Conservation (phyloP, 1,139 yeast genomes). For the Kodamaea arcana region DNA sequence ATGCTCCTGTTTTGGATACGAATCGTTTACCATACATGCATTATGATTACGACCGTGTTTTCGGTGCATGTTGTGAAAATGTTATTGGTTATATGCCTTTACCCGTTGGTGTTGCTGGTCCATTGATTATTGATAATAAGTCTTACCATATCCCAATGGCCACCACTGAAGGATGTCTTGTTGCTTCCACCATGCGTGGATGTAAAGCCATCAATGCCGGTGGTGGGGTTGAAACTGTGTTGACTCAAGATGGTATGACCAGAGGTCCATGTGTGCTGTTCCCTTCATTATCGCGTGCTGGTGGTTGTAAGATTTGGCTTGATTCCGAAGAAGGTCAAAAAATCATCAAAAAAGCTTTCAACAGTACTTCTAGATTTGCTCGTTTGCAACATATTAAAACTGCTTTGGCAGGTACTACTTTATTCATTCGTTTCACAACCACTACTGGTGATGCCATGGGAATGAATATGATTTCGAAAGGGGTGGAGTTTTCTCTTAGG, state of each 20-base stretch:
- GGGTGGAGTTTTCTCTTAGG: slow-evolving; percentile 83
- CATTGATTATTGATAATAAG: slow-evolving; percentile 81
- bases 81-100: slow-evolving; percentile 95
- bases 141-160: slow-evolving; percentile 97
- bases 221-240: slow-evolving; percentile 90
- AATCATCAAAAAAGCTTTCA: slow-evolving; percentile 80
- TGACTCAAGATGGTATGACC: slow-evolving; percentile 97
- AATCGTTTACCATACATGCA: slow-evolving; percentile 70
- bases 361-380: slow-evolving; percentile 96
- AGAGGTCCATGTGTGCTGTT: slow-evolving; percentile 97
- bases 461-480: slow-evolving; percentile 99
- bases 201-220: slow-evolving; percentile 97
- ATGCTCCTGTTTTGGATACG: slow-evolving; percentile 74
- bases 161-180: slow-evolving; percentile 97
- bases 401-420: slow-evolving; percentile 89
- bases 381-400: slow-evolving; percentile 87
- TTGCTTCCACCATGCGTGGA: slow-evolving; percentile 98
- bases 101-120: slow-evolving; percentile 98
- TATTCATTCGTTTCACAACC: slow-evolving; percentile 88
- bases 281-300: slow-evolving; percentile 79
- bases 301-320: slow-evolving; percentile 92
- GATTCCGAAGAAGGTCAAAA: slow-evolving; percentile 93
- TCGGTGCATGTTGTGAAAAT: slow-evolving; percentile 98
- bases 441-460: slow-evolving; percentile 99
- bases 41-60: slow-evolving; percentile 92